Evolutionary conservation across 2,329 filamentous ascomycete genomes (phyloP).

Genomic region (Talaromyces islandicus): DNA sequence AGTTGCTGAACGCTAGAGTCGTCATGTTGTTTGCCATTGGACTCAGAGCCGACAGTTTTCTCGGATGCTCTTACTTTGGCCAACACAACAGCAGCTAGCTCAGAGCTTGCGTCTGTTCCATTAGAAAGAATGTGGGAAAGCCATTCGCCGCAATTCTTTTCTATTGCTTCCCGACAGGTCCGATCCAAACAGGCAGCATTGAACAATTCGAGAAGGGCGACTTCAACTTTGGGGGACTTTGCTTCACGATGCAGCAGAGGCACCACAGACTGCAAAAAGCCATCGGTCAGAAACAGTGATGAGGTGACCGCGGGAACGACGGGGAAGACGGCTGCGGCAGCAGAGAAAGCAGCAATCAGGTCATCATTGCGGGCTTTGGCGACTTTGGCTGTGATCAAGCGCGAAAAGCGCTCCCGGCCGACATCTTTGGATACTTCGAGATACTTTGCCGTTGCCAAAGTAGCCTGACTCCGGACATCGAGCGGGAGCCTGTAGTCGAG

Average conservation of each 20-base stretch:
- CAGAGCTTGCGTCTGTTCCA: constrained; percentile 51
- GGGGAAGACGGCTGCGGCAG: constrained; percentile 82
- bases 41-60: constrained; percentile 21
- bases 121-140: constrained; percentile 76
- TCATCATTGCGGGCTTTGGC: constrained; percentile 75
- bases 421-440: constrained; percentile 69
- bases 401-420: constrained; percentile 63
- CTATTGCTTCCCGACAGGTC: constrained; percentile 73
- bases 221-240: constrained; percentile 81
- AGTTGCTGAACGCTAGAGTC: constrained; percentile 45
- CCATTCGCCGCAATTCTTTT: constrained; percentile 81
- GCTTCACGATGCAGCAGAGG: constrained; percentile 71
- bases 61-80: constrained; percentile 53
- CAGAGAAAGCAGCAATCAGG: constrained; percentile 85
- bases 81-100: constrained; percentile 64
- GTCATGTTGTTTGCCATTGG: constrained; percentile 28
- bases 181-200: constrained; percentile 86
- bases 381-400: constrained; percentile 69
- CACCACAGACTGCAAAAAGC: constrained; percentile 72
- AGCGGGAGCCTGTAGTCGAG: constrained; percentile 76
- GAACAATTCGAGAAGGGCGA: constrained; percentile 79
- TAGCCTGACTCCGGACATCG: constrained; percentile 72
- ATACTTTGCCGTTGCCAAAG: constrained; percentile 74
- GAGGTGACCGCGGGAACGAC: constrained; percentile 70
- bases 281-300: constrained; percentile 78